Evolutionary conservation across 1,139 yeast species (phyloP), one percentile per base, ranked within the genome.

Genomic region (Diutina ranongensis): DNA sequence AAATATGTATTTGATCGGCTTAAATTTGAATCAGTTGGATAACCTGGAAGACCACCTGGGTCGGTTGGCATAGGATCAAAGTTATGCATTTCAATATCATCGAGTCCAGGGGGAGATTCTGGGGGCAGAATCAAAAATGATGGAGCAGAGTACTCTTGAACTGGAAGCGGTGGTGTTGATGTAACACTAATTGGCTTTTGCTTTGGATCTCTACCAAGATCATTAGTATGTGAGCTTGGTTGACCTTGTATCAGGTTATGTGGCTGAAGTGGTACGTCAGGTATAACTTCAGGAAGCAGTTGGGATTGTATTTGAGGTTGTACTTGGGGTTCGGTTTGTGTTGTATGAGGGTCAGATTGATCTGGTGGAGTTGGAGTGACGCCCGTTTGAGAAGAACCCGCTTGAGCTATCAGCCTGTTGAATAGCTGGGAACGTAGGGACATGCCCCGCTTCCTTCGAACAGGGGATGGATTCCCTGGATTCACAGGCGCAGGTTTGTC

Each of bases 371-470:
- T 44, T 1, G 41, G 16, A 33, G 13, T 31, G 35, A n/a, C 18
- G 4, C 16, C 31, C 15, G n/a, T 16, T 4, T 19, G n/a, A 19
- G 36, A 38, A 45, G 38, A 16, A 36, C 45, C 46, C 21, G 45
- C 32, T 38, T 31, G 44, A 45, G 10, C 44, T n/a, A 67, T 52
- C 9, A 67, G 61, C 51, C 75, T 80, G 59, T 75, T 80, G 63
- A 84, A 77, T 51, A 84, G 68, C 61, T 83, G 94, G 0, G 88
- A 74, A 53, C 94, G 70, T 47, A 85, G 63, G 3, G 92, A 82
- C 49, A 81, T 77, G 0, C 94, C 89, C 57, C 95, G 66, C 51
- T 76, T 78, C 51, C 92, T 67, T 45, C 74, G 61, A 3, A 61
- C 51, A 20, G 58, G 63, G 4, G 64, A 64, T 7, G 64, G 20